phyloP scores from a whole-genome alignment of 2,329 filamentous ascomycete species.

The Epichloe uncinata region DNA sequence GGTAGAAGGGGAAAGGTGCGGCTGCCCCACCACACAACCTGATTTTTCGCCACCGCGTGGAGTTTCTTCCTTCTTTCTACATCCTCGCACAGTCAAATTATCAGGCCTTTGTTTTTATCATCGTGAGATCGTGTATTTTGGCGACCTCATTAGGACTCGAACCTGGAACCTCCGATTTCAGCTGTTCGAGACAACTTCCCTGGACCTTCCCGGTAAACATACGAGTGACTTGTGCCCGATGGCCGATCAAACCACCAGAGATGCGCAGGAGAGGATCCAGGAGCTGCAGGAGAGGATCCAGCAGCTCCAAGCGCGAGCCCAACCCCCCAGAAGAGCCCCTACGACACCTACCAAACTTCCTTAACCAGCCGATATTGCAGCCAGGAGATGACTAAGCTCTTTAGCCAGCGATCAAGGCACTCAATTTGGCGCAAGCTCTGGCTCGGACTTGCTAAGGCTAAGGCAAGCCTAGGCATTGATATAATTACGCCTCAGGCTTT shows the following conservation, averaged over 20 bases:
- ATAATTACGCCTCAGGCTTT: conserved; percentile 61
- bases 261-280: conserved; percentile 5
- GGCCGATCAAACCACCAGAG: conserved; percentile 2
- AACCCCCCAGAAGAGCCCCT: conserved; percentile 7
- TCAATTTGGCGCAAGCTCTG: conserved; percentile 77
- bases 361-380: conserved; percentile 62
- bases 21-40: too few relatives aligned
- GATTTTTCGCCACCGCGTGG: too few relatives aligned
- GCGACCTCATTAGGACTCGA: too few relatives aligned
- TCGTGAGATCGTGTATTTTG: too few relatives aligned
- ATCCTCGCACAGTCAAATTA: too few relatives aligned
- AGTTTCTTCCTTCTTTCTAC: too few relatives aligned
- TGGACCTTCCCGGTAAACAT: too few relatives aligned
- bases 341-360: conserved; percentile 45
- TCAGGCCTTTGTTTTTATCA: too few relatives aligned
- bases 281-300: conserved; percentile 6
- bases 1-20: too few relatives aligned
- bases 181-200: too few relatives aligned
- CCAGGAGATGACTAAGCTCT: conserved; percentile 64
- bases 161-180: too few relatives aligned
- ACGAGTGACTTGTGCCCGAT: neutral
- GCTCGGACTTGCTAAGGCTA: conserved; percentile 69
- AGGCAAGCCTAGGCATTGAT: conserved; percentile 66
- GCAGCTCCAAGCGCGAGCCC: conserved; percentile 5
- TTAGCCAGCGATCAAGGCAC: conserved; percentile 61